Evolutionary conservation across 371 early-diverging fungal genomes (phyloP).

Genomic region (Haplosporangium sp.): DNA sequence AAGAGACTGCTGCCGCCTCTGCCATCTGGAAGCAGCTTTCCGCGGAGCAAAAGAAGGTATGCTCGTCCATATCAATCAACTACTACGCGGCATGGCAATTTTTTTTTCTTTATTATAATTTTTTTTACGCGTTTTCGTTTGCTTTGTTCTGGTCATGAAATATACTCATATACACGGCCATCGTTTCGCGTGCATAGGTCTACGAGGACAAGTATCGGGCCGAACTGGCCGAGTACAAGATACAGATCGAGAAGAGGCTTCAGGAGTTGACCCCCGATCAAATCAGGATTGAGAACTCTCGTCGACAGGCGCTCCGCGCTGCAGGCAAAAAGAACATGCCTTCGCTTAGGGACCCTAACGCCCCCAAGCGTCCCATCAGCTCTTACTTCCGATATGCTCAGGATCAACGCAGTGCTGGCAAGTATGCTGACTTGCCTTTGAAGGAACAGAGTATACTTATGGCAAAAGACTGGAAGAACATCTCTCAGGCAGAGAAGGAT

Average conservation of each 20-base stretch:
- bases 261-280: slow-evolving; percentile 61
- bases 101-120: background rate
- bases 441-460: slow-evolving; percentile 52
- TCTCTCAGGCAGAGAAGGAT: slow-evolving; percentile 39
- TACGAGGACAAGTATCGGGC: slow-evolving; percentile 55
- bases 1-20: slow-evolving; percentile 29
- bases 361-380: slow-evolving; percentile 67
- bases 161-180: too few species aligned
- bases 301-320: slow-evolving; percentile 53
- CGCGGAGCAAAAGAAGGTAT: slow-evolving; percentile 26
- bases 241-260: slow-evolving; percentile 52
- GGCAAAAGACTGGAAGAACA: slow-evolving; percentile 34
- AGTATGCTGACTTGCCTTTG: slow-evolving; percentile 29
- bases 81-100: too few species aligned
- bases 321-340: slow-evolving; percentile 57
- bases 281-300: slow-evolving; percentile 61
- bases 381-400: slow-evolving; percentile 58
- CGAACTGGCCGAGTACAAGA: slow-evolving; percentile 38
- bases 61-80: too few species aligned
- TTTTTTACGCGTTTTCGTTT: too few species aligned
- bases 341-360: slow-evolving; percentile 68
- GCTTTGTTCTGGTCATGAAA: too few species aligned
- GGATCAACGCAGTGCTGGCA: slow-evolving; percentile 48
- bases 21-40: slow-evolving; percentile 34
- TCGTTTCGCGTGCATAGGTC: too few species aligned